Evolutionary conservation across 148 eudicot species (phyloP).

Genomic region (Tetragonia tetragonoides): DNA sequence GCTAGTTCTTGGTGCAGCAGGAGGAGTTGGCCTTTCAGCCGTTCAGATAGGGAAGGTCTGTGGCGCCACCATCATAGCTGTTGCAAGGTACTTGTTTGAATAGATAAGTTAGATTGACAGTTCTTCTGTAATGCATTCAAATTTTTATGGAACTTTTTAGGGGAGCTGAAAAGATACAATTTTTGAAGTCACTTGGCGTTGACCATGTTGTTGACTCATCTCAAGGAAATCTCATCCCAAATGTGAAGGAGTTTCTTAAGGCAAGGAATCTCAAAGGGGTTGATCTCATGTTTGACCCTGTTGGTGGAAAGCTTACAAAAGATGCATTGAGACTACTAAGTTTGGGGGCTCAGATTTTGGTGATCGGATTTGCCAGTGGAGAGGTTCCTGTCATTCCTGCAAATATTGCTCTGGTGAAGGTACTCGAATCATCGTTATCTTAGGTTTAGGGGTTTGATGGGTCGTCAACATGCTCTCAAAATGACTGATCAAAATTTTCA

Average conservation of each 20-base stretch:
- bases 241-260: constrained; percentile 80
- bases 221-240: constrained; percentile 56
- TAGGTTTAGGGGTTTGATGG: too few species aligned
- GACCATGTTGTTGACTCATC: constrained; percentile 87
- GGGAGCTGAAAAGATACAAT: constrained; percentile 82
- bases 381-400: constrained; percentile 92
- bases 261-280: constrained; percentile 80
- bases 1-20: constrained; percentile 98
- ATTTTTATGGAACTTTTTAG: constrained; percentile 31
- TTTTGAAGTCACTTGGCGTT: constrained; percentile 73
- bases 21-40: constrained; percentile 97
- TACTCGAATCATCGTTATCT: constrained; percentile 21
- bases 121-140: neutral
- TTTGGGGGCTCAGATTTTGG: constrained; percentile 94
- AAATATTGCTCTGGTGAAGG: constrained; percentile 96
- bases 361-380: constrained; percentile 97
- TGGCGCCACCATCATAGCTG: constrained; percentile 90
- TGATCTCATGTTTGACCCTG: constrained; percentile 96
- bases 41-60: constrained; percentile 90
- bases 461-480: too few species aligned
- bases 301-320: constrained; percentile 92
- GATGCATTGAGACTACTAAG: constrained; percentile 72
- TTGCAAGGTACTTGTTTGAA: constrained; percentile 60
- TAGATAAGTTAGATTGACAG: neutral
- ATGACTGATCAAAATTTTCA: neutral